Base-by-base conservation (phyloP, 306 rosid species). In the Corylus avellana region DNA sequence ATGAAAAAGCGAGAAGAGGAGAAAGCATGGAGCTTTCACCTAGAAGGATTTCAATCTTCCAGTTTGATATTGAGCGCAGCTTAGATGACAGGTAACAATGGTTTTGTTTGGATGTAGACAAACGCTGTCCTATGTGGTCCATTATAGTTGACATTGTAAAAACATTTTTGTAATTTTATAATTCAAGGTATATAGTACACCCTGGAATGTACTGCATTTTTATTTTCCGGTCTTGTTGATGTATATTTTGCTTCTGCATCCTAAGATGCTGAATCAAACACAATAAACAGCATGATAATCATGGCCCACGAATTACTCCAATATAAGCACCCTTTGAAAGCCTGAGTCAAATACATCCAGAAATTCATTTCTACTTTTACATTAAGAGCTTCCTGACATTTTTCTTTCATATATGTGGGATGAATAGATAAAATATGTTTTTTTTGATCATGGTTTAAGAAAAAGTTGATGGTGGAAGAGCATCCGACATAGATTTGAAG, bases 1-100 rank as follows among this genome's bases (percentile, higher is more conserved):
- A 95, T 74, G 97, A 95, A 48, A 95, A 92, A 84, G 98, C 98
- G 85, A 92, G 98, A 86, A 90, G 94, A 83, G 98, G 98, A 79
- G 97, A 95, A 86, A 95, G 91, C 83, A 86, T 92, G 46, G 98
- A 95, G 79, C 98, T 95, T 75, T 87, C 98, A 17, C 97, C 98
- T 1, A 87, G 98, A 83, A 92, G 87, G 56, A 91, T 95, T 78
- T 95, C 98, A 78, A 87, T 95, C 68, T 92, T 89, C 91, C 87
- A 87, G 88, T 92, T 95, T 80, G 93, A 92, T 79, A 84, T 90
- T 63, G 96, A 95, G 85, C 97, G 98, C 76, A 95, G 98, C 88
- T 86, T 95, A 83, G 89, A 89, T 75, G 97, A 95, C 83, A 85
- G 98, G 98, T 95, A 86, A 11, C 57, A 37, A 17, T 7, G 3